phyloP scores from a whole-genome alignment of 371 early-diverging fungal genomes.

The Mucor sp. region DNA sequence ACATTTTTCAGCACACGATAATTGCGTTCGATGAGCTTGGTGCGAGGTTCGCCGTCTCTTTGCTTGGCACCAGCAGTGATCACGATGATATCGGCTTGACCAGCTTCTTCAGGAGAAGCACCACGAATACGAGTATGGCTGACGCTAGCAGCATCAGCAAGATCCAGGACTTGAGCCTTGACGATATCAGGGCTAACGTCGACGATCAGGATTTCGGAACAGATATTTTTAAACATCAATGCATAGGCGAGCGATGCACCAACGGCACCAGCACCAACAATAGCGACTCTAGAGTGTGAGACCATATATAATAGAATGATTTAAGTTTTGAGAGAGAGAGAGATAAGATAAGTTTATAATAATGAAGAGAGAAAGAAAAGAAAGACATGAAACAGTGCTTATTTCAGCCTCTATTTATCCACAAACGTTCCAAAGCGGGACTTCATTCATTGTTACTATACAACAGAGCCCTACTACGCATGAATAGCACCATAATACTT shows the following conservation, averaged over 20 bases:
- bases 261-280: conserved; percentile 84
- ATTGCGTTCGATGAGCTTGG: conserved; percentile 79
- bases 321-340: not conserved
- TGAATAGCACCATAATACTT: not conserved
- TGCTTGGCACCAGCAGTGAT: conserved; percentile 92
- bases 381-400: conserved; percentile 2
- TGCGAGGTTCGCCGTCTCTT: conserved; percentile 74
- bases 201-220: conserved; percentile 73
- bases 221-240: conserved; percentile 67
- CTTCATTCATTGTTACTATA: not conserved
- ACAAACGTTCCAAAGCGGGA: not conserved
- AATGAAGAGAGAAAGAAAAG: not conserved
- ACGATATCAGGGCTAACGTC: conserved; percentile 66
- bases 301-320: conserved; percentile 17
- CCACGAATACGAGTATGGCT: conserved; percentile 62
- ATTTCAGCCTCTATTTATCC: not conserved
- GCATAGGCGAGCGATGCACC: conserved; percentile 81
- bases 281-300: conserved; percentile 50
- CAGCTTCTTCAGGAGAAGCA: conserved; percentile 70
- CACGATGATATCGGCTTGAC: conserved; percentile 83
- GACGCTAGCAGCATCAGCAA: conserved; percentile 76
- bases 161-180: conserved; percentile 79
- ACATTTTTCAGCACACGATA: conserved; percentile 72
- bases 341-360: not conserved
- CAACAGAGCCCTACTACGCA: no score